Evolutionary conservation across 2,329 filamentous ascomycete genomes (phyloP), one percentile per base, ranked within the genome.

Genomic region (Phialophora macrospora): DNA sequence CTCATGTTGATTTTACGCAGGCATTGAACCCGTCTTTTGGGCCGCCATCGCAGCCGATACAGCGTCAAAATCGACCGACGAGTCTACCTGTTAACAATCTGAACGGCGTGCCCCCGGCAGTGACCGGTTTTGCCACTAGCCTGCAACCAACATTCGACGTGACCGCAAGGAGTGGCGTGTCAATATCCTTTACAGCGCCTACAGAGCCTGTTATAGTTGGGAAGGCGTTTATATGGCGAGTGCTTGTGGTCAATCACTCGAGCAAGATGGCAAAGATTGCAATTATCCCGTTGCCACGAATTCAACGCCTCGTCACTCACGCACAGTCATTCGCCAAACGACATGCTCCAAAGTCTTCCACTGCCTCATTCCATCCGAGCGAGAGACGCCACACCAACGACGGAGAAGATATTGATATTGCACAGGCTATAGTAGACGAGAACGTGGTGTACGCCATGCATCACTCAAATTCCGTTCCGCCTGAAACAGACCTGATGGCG

Each of bases 171-270:
- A 70, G 51, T 49, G 66, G 66, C 8, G 75, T 88, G 22, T 84
- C 81, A 0, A 79, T 88, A 49, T 86, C 84, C 1, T 83, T 88
- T 69, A 81, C 81, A 4, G 83, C 83, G 0, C 84, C 85, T 3
- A 73, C 76, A 4, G 77, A 74, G 17, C 68, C 69, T 9, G 82
- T 84, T 11, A 73, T 77, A 8, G 80, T 85, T n/a, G 83, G 83
- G 12, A 77, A 81, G 44, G 76, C 81, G 3, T 87, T 88, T 72
- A 77, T 78, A 8, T 85, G 86, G 81, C 77, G 80, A 46, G 77
- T 88, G 3, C 85, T 88, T 66, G 83, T 88, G 46, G 81, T 87
- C 62, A 88, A 88, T 70, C 81, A 82, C 12, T 87, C 84, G 14
- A 74, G 77, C n/a, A 80, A 81, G 56, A 72, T 78, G 22, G 81